Evolutionary conservation across 2,329 filamentous ascomycete species (phyloP), one percentile per base, ranked within the genome.

Genomic region (Penicillium griseofulvum): DNA sequence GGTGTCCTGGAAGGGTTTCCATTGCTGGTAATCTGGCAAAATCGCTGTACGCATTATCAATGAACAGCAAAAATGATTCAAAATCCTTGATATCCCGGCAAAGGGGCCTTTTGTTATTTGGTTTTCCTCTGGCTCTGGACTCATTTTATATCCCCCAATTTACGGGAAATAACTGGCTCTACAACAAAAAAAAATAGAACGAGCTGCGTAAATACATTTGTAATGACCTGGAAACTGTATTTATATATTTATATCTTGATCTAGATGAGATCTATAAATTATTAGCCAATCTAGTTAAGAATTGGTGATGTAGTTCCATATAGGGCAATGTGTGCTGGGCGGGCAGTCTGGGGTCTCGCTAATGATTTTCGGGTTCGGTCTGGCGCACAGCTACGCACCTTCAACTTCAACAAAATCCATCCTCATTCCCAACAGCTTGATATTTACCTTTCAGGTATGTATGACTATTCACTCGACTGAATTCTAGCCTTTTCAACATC

Each of bases 61-160:
- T 69, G 66, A 65, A 71, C 71, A 73, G 72, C 72, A 69, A 74
- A 72, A 74, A 72, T 71, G 68, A 74, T 72, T 73, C 68, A 68
- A 73, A 69, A 70, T 61, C 68, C 69, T 69, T 74, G 72, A 75
- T 74, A 74, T 73, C 71, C 68, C 60, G 63, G 54, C 65, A 65
- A 58, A 50, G 58, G 59, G 53, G 51, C 51, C 57, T 59, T 57
- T 56, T 63, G 55, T 64, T 60, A 62, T 59, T 55, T 49, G 58
- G 55, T 53, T 58, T 61, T 36, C 45, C 34, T 52, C 60, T 57
- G 58, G 55, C 60, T 59, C 34, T 49, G 59, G 57, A 52, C 49
- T 56, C 48, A 53, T 59, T 56, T 55, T 56, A 64, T 64, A 43
- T 55, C 41, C 33, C 47, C 49, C 10, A 39, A 38, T 51, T 43